Evolutionary conservation across 2,329 filamentous ascomycete genomes (phyloP), one percentile per base, ranked within the genome.

Genomic region (Neobulgaria alba): DNA sequence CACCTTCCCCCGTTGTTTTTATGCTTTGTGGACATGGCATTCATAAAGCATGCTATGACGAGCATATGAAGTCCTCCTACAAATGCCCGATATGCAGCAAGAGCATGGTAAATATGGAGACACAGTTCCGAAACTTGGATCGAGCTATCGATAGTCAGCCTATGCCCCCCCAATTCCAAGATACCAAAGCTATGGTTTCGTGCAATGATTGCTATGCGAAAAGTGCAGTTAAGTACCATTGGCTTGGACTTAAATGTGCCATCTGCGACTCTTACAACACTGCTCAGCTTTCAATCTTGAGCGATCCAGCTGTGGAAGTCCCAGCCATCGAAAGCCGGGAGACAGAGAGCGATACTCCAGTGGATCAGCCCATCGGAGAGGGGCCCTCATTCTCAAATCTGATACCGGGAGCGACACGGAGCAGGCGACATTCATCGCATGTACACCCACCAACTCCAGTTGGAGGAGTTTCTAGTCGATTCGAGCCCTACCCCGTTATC

Each of bases 21-120:
- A 92, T 98, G 84, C 77, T 79, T 29, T 98, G 92, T 61, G 92
- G 92, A 2, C 92, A 98, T 61, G 93, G 90, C 57, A 93, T 98
- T 59, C 92, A 98, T 63, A 81, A 84, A 55, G 77, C 77, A 43
- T 98, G 92, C 64, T 92, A 94, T 57, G 77, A 85, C 33, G 77
- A 92, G 53, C 85, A 95, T 59, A 89, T 93, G 69, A 81, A 82
- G 54, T 80, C 79, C 3, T 93, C 89, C 4, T 98, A 96, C 67
- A 93, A 90, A 57, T 98, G 92, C 56, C 92, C 90, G 1, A 88
- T 95, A 36, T 98, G 92, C 72, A 94, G 83, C 66, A 94, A 92
- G 63, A 95, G 85, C 49, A 82, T 94, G n/a, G 78, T 87, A 51
- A 96, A 96, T 58, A 98, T 98, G 90, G 90, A 95, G 58, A 77